Evolutionary conservation across 2,329 filamentous ascomycete species (phyloP).

Genomic region (Massarina eburnea): DNA sequence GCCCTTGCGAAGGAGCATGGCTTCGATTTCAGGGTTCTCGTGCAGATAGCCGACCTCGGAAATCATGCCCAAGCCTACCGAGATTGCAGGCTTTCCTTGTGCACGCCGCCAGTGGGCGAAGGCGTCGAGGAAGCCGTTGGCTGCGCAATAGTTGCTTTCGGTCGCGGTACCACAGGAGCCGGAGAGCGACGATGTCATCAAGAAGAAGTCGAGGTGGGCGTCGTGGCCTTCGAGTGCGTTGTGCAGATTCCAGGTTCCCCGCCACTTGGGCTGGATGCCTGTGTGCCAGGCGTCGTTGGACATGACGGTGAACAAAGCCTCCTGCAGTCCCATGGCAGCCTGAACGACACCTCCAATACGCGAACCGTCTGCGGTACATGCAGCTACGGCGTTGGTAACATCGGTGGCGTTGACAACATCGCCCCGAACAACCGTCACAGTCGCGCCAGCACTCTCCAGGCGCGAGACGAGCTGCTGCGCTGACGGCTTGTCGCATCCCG

Average conservation of each 20-base stretch:
- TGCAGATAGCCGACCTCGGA: conserved; percentile 15
- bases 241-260: conserved; percentile 25
- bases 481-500: not conserved
- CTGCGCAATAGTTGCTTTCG: conserved; percentile 16
- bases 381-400: not conserved
- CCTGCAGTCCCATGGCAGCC: conserved; percentile 5
- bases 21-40: conserved; percentile 7
- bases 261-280: conserved; percentile 17
- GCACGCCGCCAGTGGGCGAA: conserved; percentile 9
- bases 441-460: conserved; percentile 2
- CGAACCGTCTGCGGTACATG: too few species aligned
- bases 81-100: conserved; percentile 8
- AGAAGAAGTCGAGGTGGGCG: conserved; percentile 21
- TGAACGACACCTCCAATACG: conserved; percentile 9
- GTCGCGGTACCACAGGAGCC: conserved; percentile 13
- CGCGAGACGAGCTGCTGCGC: conserved; percentile 1
- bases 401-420: conserved; percentile 3
- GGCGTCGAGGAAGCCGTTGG: conserved; percentile 13
- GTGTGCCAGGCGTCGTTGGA: not conserved
- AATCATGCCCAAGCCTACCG: conserved; percentile 22
- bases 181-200: conserved; percentile 18
- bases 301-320: conserved; percentile 4
- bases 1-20: conserved; percentile 5
- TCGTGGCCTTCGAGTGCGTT: not conserved
- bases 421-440: not conserved